Base-by-base conservation (phyloP, 1,284 basidiomycete genomes). In the Flammula alnicola region DNA sequence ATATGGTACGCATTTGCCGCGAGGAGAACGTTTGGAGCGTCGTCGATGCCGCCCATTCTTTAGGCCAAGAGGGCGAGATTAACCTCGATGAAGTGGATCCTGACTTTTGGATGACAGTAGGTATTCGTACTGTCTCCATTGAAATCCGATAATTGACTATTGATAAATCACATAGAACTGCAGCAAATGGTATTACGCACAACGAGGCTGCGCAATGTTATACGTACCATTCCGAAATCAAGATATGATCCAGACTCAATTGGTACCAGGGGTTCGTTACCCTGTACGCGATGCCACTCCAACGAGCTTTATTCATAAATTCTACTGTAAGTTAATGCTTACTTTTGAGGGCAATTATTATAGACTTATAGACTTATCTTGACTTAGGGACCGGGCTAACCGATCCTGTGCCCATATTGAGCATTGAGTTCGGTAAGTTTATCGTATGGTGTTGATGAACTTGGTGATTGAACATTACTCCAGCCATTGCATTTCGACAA, bases 41-140 rank as follows among this genome's bases (percentile, higher is more conserved):
- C n/a, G 41, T 49, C 3, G 48, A 49, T 39, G 48, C 48, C 4
- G 48, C 48, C 1, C 48, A 49, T 30, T 43, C 48, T 19, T 16
- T 49, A 6, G 48, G 48, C 2, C 48, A 49, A 37, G 48, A 49
- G 16, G 11, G 14, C 11, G 35, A 26, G 2, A 27, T 49, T 11
- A 49, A 49, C 20, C 33, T 49, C 7, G 27, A 10, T 11, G 41
- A 49, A 38, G 27, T 32, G 10, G 35, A 38, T 23, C 48, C 48
- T 10, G 48, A 49, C 25, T 49, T 49, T 26, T 49, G 48, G 48
- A 44, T 49, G 35, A 38, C 48, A n/a, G 48, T 44, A n/a, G 32
- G 42, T 38, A 8, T 4, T 3, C 10, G 20, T 10, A 3, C 27
- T 14, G 12, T 5, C 12, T 4, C 5, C 11, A n/a, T 23, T 12